Conservation (phyloP, 2,329 filamentous ascomycete species). For the Coniochaeta sp. region DNA sequence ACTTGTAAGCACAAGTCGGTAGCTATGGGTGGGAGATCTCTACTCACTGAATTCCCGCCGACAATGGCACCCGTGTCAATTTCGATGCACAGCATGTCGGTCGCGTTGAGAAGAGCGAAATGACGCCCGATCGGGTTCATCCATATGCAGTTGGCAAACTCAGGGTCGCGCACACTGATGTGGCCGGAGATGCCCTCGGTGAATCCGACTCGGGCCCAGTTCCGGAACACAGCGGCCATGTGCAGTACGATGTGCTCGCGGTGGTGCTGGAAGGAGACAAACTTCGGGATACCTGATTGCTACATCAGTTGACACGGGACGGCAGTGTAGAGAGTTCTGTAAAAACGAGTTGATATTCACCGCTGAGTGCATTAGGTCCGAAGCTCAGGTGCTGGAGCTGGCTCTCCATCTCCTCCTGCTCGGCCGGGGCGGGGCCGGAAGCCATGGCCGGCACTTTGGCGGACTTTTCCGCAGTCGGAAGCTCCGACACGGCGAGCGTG, state of each 20-base stretch:
- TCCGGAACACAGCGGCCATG: slow-evolving; percentile 38
- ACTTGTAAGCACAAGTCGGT: not conserved
- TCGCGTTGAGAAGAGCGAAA: slow-evolving; percentile 58
- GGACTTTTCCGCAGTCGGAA: too few relatives aligned
- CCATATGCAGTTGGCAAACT: slow-evolving; percentile 34
- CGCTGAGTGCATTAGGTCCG: too few relatives aligned
- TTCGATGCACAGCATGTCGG: slow-evolving; percentile 61
- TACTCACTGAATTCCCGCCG: slow-evolving; percentile 36
- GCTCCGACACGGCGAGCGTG: too few relatives aligned
- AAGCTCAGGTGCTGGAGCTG: too few relatives aligned
- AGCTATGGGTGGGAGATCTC: not conserved
- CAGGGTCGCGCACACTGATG: slow-evolving; percentile 60
- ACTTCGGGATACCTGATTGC: not conserved
- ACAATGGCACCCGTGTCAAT: slow-evolving; percentile 49
- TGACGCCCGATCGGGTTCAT: slow-evolving; percentile 62
- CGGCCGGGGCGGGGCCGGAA: too few relatives aligned
- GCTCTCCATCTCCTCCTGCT: too few relatives aligned
- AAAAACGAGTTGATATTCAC: too few relatives aligned
- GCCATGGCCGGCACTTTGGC: too few relatives aligned
- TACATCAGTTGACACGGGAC: not conserved
- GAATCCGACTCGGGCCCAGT: not conserved
- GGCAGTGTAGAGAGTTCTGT: too few relatives aligned
- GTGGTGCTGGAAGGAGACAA: not conserved
- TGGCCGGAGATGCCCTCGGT: not conserved
- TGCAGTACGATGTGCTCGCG: slow-evolving; percentile 27